Conservation (phyloP, 768 basidiomycete species). For the Imleria badia region DNA sequence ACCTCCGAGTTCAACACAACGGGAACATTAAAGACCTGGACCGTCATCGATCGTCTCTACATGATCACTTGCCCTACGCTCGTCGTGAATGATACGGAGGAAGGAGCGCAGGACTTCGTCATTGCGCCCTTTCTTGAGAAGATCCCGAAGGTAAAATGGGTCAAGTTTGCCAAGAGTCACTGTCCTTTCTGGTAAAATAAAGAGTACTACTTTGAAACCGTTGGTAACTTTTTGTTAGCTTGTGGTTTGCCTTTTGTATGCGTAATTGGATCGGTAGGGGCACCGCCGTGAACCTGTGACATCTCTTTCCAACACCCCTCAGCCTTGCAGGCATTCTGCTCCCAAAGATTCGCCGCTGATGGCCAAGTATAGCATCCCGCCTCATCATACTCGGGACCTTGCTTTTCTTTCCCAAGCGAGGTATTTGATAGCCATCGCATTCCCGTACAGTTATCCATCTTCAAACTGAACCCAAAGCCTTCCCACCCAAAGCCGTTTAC, state of each 20-base stretch:
- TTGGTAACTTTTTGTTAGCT: conserved; percentile 13
- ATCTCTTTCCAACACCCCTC: no score
- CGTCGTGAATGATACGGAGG: conserved; percentile 37
- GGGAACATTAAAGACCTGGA: conserved; percentile 44
- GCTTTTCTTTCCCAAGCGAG: no score
- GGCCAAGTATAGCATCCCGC: neutral
- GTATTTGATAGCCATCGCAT: no score
- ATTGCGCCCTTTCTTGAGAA: conserved; percentile 33
- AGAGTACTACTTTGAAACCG: conserved; percentile 20
- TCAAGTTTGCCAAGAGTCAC: conserved; percentile 32
- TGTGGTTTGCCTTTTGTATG: neutral
- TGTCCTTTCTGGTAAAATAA: conserved; percentile 21
- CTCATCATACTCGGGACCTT: no score
- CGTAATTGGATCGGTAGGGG: no score
- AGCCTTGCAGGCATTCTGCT: neutral
- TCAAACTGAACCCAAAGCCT: no score
- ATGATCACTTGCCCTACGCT: conserved; percentile 40
- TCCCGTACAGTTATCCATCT: no score
- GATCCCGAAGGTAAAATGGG: conserved; percentile 35
- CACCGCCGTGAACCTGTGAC: no score
- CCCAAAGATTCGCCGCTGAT: neutral
- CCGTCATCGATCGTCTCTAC: conserved; percentile 41
- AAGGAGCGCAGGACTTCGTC: conserved; percentile 35
- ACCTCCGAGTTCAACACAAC: conserved; percentile 36
- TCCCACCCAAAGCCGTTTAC: no score